These are phyloP conservation scores for Spizellomyces punctatus DNA, from an alignment of 192 early-diverging fungal genomes.

Conservation along the genomic window DNA sequence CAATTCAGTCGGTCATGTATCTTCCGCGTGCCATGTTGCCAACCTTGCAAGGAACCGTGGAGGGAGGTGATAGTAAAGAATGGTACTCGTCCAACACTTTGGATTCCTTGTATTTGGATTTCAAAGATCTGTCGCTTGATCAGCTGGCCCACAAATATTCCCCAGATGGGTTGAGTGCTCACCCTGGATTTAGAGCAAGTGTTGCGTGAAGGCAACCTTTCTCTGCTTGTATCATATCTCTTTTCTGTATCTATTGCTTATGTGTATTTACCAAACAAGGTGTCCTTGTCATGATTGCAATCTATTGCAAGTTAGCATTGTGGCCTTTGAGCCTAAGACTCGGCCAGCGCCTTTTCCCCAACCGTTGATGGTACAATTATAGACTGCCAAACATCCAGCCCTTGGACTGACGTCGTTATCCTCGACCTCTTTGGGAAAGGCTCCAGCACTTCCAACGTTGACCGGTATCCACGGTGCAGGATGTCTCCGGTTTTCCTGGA, in stretches of 20 bases:
- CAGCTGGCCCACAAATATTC: neutral
- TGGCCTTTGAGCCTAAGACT: neutral
- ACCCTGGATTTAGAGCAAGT: neutral
- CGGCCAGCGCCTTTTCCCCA: too few relatives aligned
- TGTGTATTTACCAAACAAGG: neutral
- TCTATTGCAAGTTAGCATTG: neutral
- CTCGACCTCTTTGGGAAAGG: too few relatives aligned
- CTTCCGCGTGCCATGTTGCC: neutral
- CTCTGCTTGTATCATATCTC: neutral
- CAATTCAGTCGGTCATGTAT: neutral
- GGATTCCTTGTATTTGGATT: constrained; percentile 3
- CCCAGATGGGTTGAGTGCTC: neutral
- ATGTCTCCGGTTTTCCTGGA: too few relatives aligned
- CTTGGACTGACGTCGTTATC: too few relatives aligned
- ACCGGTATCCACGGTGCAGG: too few relatives aligned
- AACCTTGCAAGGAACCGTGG: neutral
- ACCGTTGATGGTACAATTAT: too few relatives aligned
- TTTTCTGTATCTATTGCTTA: neutral
- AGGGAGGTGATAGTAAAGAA: too few relatives aligned
- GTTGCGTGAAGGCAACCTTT: neutral
- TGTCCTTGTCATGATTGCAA: too few relatives aligned
- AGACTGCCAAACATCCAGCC: too few relatives aligned
- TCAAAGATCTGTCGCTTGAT: constrained; percentile 3
- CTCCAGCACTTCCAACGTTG: too few relatives aligned
- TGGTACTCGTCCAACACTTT: neutral